Percentiles rank a stretch among this genome's conserved stretches.
These are phyloP conservation scores for Arctostaphylos glauca DNA, from an alignment of 148 eudicot genomes.

Conservation along the genomic window DNA sequence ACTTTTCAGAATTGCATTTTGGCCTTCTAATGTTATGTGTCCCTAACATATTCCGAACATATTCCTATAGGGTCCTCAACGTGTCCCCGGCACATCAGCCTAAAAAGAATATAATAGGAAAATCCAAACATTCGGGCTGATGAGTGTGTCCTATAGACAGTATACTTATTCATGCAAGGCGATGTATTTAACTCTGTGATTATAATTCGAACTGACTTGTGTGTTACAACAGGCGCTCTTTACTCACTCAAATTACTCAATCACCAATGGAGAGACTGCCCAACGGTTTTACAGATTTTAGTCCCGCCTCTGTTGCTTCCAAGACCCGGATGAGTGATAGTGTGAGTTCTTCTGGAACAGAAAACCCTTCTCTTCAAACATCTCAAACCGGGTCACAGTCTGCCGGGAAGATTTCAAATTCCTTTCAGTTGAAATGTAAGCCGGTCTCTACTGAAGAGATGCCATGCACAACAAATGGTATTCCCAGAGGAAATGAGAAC, in stretches of 20 bases:
- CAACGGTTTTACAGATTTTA: constrained; percentile 23
- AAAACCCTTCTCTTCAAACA: constrained; percentile 25
- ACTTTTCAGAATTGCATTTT: background rate
- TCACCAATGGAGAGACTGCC: constrained; percentile 56
- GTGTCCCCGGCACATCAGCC: background rate
- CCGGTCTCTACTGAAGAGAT: constrained; percentile 26
- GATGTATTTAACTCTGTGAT: background rate
- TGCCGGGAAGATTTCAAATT: constrained; percentile 32
- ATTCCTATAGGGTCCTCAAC: background rate
- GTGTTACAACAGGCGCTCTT: constrained; percentile 68
- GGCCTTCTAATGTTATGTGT: background rate
- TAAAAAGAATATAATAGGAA: background rate
- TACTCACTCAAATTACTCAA: constrained; percentile 90
- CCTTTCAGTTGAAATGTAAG: constrained; percentile 23
- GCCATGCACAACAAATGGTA: constrained; percentile 30
- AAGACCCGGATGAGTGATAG: constrained; percentile 30
- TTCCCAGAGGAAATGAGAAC: constrained; percentile 19
- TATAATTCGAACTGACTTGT: background rate
- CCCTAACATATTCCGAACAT: background rate
- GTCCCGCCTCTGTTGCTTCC: constrained; percentile 45
- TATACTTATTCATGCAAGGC: background rate
- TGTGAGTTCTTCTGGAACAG: constrained; percentile 35
- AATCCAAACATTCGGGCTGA: background rate
- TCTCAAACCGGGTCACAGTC: constrained; percentile 35
- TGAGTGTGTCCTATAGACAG: background rate